Evolutionary conservation across 768 basidiomycete species (phyloP).

Genomic region (Pleurotus cornucopiae): DNA sequence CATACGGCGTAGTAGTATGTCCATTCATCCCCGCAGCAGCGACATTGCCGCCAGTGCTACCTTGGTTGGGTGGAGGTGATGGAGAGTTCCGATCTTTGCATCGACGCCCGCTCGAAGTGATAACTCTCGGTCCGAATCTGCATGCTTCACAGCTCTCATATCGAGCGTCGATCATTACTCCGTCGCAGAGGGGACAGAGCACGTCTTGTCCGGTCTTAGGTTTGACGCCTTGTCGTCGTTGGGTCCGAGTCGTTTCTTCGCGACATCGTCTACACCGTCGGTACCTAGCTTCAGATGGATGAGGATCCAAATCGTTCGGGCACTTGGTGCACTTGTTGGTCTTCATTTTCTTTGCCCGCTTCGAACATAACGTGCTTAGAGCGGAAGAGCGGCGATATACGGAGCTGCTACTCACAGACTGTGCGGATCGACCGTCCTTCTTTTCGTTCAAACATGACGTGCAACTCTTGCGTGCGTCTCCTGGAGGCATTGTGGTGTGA

Average conservation of each 20-base stretch:
- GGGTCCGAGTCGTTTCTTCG: not conserved
- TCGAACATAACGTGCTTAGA: too few species aligned
- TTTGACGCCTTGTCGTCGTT: not conserved
- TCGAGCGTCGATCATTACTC: not conserved
- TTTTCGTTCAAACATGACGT: not conserved
- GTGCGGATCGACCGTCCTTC: not conserved
- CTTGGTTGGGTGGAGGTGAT: not conserved
- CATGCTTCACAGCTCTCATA: not conserved
- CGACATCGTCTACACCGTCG: conserved; percentile 2
- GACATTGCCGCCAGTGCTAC: not conserved
- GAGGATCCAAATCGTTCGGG: not conserved
- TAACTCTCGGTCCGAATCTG: not conserved
- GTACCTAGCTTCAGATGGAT: not conserved
- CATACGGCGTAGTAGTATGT: too few species aligned
- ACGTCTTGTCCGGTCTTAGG: conserved; percentile 1
- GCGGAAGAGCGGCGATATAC: not conserved
- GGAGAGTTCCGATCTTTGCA: not conserved
- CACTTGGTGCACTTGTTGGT: not conserved
- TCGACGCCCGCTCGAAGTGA: not conserved
- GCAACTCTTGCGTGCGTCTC: not conserved
- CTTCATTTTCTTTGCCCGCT: too few species aligned
- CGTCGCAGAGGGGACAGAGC: not conserved
- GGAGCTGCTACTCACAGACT: not conserved
- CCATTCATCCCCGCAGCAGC: not conserved
- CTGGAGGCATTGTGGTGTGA: not conserved